Conservation (phyloP, 2,329 filamentous ascomycete species). For the Diaporthe sp. region DNA sequence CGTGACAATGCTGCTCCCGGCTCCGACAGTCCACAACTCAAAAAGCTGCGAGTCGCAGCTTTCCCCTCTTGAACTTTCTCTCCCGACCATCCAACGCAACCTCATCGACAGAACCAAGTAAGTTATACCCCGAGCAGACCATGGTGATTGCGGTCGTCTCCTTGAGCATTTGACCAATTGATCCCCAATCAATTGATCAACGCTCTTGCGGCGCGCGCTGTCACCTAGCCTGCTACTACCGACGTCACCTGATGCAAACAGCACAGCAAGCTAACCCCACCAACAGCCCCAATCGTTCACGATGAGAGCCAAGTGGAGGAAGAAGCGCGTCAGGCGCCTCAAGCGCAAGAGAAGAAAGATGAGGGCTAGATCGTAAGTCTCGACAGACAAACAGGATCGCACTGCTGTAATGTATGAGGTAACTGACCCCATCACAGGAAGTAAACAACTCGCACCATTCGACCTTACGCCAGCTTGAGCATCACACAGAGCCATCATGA, state of each 20-base stretch:
- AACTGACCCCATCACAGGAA: constrained; percentile 66
- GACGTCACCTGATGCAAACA: constrained; percentile 29
- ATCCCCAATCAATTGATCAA: constrained; percentile 27
- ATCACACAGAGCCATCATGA: constrained; percentile 46
- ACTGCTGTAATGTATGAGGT: constrained; percentile 40
- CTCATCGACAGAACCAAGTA: constrained; percentile 61
- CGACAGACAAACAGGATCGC: background rate
- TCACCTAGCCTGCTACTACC: constrained; percentile 28
- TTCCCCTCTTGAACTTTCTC: constrained; percentile 47
- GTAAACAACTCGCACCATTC: constrained; percentile 75
- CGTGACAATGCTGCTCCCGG: background rate
- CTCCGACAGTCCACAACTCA: constrained; percentile 30
- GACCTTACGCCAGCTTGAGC: constrained; percentile 61
- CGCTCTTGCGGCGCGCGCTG: constrained; percentile 8
- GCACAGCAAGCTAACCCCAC: constrained; percentile 42
- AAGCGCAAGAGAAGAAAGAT: constrained; percentile 99
- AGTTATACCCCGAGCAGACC: constrained; percentile 41
- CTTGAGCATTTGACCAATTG: constrained; percentile 11
- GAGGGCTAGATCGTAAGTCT: constrained; percentile 92
- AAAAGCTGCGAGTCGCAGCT: constrained; percentile 46
- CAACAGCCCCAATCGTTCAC: constrained; percentile 61
- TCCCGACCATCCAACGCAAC: constrained; percentile 58
- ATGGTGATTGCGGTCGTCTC: background rate
- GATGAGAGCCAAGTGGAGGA: constrained; percentile 99
- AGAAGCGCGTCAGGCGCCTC: constrained; percentile 99